Base-by-base conservation (phyloP, 2,329 filamentous ascomycete species). In the Nemania diffusa region DNA sequence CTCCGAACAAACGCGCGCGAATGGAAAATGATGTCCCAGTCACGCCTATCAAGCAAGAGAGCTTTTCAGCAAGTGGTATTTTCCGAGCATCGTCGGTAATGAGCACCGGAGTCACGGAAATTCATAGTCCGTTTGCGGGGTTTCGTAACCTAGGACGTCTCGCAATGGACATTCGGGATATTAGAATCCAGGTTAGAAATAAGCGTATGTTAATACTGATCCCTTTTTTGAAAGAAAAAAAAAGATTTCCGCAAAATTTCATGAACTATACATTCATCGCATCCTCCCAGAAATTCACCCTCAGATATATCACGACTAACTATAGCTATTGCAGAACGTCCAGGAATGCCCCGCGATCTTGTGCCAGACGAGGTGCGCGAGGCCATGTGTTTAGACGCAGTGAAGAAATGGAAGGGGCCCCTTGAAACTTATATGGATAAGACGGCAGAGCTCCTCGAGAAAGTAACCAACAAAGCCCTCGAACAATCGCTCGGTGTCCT, bases 291-390 rank as follows among this genome's bases (percentile, higher is more conserved):
- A 17, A 34, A 5, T 9, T 4, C 7, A 11, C 56, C 11, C 9
- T 20, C 42, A n/a, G 17, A 52, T 5, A 50, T 50, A 20, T 15
- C 15, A 57, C 26, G 0, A 53, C 61, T 64, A 29, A 67, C 46
- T 34, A 1, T 15, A 20, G 3, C 6, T 15, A 34, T 56, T 57
- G 1, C 44, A 69, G 68, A 84, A 27, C 82, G 82, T 20, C 84
- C 87, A 0, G 88, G 89, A 0, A 82, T 89, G 71, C 88, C 88
- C 0, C 71, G 67, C 8, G 84, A 85, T 6, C 82, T 88, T 0
- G 85, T 88, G 0, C 85, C 89, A 0, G 84, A 86, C 0, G 85
- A 87, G 42, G 88, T 91, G 0, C 88, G 90, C 24, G 84, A 89
- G 29, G 81, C 82, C 0, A 80, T 92, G 17, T 88, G 86, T 52